Evolutionary conservation across 345 rosid species (phyloP), one percentile per base, ranked within the genome.

Genomic region (Streptanthus diversifolius): DNA sequence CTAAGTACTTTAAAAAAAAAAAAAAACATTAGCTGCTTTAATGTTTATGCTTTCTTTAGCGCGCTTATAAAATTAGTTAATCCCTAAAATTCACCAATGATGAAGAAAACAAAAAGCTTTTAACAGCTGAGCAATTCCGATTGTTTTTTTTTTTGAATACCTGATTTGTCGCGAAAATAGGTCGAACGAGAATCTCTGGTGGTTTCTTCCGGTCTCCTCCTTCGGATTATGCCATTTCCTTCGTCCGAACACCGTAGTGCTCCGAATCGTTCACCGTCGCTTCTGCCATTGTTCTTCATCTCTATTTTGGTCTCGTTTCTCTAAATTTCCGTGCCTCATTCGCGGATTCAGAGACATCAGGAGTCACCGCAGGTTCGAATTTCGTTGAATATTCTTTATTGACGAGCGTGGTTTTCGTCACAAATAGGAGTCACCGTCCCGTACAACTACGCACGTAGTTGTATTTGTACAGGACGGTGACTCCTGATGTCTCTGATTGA

Each of bases 31-130:
- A 29, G 53, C 35, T 37, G 43, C 32, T 51, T 51, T 36, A 52
- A 51, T 0, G 25, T 15, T 18, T 3, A 54, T 32, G 77, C 66
- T 56, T 65, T 45, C 13, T 73, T 66, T 73, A 73, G 77, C 59
- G 77, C 78, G 72, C 67, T 74, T 66, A 74, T 44, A 74, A 25
- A 33, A 66, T 74, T 74, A 74, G 78, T 45, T 17, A 64, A 64
- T 55, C 33, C 37, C 65, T 25, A 12, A 54, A 54, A 54, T 43
- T 32, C 57, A 64, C 37, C 65, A 64, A 64, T 64, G 65, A 40
- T n/a, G 44, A n/a, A 71, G 36, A 57, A 32, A 45, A 32, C 36
- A 69, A 58, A 37, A 65, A 57, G 60, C 36, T 35, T 66, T 43
- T 22, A 55, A 73, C 66, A 73, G 72, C 77, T 56, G 0, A 37